phyloP scores from a whole-genome alignment of 257 asterid genomes.

The Solanum appendiculatum region DNA sequence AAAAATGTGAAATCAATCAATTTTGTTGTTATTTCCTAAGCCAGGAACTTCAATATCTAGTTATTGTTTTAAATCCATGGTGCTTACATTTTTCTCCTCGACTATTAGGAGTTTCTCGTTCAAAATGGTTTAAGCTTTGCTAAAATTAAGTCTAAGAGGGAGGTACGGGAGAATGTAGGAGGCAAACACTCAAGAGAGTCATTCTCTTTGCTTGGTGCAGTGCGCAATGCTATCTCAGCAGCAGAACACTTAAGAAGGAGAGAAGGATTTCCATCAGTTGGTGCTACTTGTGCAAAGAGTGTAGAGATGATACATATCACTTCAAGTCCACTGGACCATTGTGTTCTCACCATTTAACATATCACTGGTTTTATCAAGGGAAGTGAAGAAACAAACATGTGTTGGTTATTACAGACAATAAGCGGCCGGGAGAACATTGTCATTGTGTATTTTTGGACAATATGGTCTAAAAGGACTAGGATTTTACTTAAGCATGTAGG shows the following conservation, averaged over 20 bases:
- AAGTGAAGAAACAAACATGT: background rate
- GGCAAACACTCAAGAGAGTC: background rate
- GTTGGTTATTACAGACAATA: background rate
- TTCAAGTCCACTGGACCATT: background rate
- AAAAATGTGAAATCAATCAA: background rate
- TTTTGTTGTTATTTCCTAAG: background rate
- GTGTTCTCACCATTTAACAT: background rate
- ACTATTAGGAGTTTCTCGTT: background rate
- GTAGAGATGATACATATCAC: background rate
- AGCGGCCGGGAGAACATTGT: background rate
- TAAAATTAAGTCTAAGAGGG: background rate
- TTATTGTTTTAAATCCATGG: background rate
- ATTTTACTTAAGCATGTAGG: background rate
- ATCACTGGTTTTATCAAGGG: background rate
- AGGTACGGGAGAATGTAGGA: background rate
- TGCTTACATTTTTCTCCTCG: background rate
- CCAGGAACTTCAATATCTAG: background rate
- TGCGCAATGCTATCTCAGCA: no score
- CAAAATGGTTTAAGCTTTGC: background rate
- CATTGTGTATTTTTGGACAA: background rate
- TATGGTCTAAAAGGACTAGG: background rate
- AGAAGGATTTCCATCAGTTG: background rate
- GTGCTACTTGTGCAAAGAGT: background rate
- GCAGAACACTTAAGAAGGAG: background rate
- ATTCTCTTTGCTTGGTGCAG: no score